These are phyloP conservation scores for Eucalyptus polyanthemos DNA, from an alignment of 345 rosid genomes.

Conservation along the genomic window DNA sequence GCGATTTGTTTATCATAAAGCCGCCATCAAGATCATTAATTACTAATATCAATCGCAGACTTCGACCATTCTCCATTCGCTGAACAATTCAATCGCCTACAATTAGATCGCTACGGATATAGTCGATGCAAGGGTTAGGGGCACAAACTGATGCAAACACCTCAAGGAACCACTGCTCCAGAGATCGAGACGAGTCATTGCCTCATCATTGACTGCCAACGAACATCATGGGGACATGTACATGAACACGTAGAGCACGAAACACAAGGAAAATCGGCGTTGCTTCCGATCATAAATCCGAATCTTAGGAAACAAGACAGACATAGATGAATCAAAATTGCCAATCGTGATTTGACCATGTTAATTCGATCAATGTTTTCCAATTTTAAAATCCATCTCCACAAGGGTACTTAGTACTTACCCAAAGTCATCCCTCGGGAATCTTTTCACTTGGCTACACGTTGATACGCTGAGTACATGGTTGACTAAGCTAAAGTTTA, in stretches of 20 bases:
- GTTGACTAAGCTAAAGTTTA: not conserved
- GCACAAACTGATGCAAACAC: not conserved
- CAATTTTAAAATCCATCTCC: not conserved
- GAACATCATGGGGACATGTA: not conserved
- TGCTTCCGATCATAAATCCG: too few species aligned
- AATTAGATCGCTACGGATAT: fast-evolving
- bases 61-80: not conserved
- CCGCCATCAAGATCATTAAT: too few species aligned
- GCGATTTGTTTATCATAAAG: not conserved
- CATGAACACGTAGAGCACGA: not conserved
- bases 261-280: too few species aligned
- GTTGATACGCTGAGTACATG: not conserved
- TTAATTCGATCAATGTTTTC: too few species aligned
- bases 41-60: too few species aligned
- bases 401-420: not conserved
- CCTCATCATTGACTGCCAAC: not conserved
- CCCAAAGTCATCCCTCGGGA: not conserved
- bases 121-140: not conserved
- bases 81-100: not conserved
- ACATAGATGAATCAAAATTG: too few species aligned
- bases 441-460: not conserved
- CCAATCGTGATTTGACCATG: too few species aligned
- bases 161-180: not conserved
- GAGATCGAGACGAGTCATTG: not conserved
- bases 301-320: too few species aligned